Base-by-base conservation (phyloP, 1,284 basidiomycete species). In the Tetrapyrgos nigripes region DNA sequence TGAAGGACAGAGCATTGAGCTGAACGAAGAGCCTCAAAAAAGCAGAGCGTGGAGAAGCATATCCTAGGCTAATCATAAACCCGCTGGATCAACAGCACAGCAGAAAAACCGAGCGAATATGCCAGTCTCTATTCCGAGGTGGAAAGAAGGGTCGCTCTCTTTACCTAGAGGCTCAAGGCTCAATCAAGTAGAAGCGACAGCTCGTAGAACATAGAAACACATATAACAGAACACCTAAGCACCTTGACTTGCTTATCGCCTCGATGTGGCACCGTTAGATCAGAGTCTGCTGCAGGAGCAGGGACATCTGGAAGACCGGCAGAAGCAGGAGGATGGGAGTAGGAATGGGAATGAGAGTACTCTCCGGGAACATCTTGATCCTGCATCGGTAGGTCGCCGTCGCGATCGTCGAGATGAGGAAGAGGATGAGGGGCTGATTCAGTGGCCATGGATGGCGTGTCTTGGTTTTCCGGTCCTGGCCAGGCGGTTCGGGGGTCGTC, bases 161-260 rank as follows among this genome's bases (percentile, higher is more conserved):
- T n/a, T n/a, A n/a, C n/a, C n/a, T n/a, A n/a, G n/a, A n/a, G n/a
- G n/a, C n/a, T n/a, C n/a, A 26, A 40, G 17, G 50, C 50, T 46
- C 44, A 53, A 48, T 29, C 40, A 45, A 44, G 31, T 10, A 54
- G 53, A 44, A 24, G 24, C 14, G 37, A n/a, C n/a, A n/a, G n/a
- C n/a, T n/a, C n/a, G n/a, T n/a, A n/a, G n/a, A n/a, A n/a, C n/a
- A n/a, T n/a, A n/a, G n/a, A n/a, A n/a, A n/a, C n/a, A n/a, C n/a
- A 83, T 51, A 62, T 31, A 59, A 53, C 49, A 53, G 53, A 61
- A 82, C 83, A 86, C 82, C 84, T 89, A 92, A 91, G 89, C 91
- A 92, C 90, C 91, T 92, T 92, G 83, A 88, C 79, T 79, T 89
- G 88, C 81, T 91, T 92, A 79, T 92, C 90, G 70, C 88, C 37